Conservation (phyloP, 345 rosid species). For the Erucastrum elatum region DNA sequence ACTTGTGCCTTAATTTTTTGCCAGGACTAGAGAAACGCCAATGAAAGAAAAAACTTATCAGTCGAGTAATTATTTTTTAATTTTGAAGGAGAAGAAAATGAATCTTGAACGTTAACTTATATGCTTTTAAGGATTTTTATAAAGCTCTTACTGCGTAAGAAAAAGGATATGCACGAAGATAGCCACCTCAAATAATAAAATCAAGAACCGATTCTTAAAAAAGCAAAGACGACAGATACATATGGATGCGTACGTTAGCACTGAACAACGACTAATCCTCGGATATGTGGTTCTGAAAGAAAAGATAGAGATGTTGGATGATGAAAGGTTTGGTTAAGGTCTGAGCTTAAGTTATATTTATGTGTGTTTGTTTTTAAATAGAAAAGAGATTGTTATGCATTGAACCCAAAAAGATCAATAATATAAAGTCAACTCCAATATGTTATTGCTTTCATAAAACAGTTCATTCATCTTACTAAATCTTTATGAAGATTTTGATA, state of each 20-base stretch:
- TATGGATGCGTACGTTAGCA: slow-evolving; percentile 10
- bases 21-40: slow-evolving; percentile 40
- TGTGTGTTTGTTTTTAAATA: slow-evolving; percentile 28
- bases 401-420: slow-evolving; percentile 27
- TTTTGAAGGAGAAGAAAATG: neutral
- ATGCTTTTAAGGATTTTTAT: slow-evolving; percentile 41
- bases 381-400: slow-evolving; percentile 22
- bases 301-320: neutral
- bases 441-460: neutral
- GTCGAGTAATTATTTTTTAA: too few species aligned
- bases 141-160: slow-evolving; percentile 33
- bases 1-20: slow-evolving; percentile 42
- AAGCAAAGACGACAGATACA: slow-evolving; percentile 31
- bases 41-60: too few species aligned
- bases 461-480: slow-evolving; percentile 32
- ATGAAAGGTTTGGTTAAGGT: slow-evolving; percentile 25
- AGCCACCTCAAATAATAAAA: slow-evolving; percentile 25
- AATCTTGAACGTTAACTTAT: slow-evolving; percentile 27
- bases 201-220: slow-evolving; percentile 25
- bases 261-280: slow-evolving; percentile 19
- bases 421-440: slow-evolving; percentile 37
- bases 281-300: neutral
- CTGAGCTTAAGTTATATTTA: slow-evolving; percentile 29
- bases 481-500: slow-evolving; percentile 7
- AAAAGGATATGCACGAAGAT: slow-evolving; percentile 27